Conservation (phyloP, 768 basidiomycete genomes). For the Chalciporus sphaerocephalus region DNA sequence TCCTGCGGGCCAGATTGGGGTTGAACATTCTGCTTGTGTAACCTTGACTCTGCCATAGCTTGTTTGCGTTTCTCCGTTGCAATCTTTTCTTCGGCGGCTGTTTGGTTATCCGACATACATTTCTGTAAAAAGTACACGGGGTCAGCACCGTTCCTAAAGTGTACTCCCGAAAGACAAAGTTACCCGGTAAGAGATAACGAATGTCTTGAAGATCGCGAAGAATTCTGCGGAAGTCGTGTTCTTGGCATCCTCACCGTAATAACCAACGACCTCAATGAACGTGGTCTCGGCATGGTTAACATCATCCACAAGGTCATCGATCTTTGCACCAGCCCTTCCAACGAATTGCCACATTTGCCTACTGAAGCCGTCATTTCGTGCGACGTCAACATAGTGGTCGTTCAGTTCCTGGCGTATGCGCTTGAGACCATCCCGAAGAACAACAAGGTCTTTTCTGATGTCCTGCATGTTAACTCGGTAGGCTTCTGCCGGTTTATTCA, state of each 20-base stretch:
- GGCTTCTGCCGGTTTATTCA: constrained; percentile 85
- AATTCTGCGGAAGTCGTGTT: constrained; percentile 86
- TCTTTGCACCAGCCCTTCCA: constrained; percentile 63
- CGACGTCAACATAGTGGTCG: constrained; percentile 72
- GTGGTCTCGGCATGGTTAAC: constrained; percentile 81
- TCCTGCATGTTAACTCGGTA: constrained; percentile 91
- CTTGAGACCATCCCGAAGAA: constrained; percentile 73
- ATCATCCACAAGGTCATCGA: constrained; percentile 84
- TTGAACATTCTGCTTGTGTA: constrained; percentile 47
- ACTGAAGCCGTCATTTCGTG: constrained; percentile 72
- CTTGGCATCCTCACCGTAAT: constrained; percentile 92
- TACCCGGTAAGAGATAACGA: constrained; percentile 89
- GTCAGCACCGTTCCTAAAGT: constrained; percentile 2
- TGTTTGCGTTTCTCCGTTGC: constrained; percentile 67
- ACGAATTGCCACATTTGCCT: constrained; percentile 91
- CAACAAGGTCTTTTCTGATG: constrained; percentile 67
- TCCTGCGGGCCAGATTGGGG: constrained; percentile 45
- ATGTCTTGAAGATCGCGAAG: constrained; percentile 96
- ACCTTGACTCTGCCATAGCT: constrained; percentile 58
- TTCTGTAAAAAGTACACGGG: constrained; percentile 47
- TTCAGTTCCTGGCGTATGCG: constrained; percentile 75
- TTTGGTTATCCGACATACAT: constrained; percentile 80
- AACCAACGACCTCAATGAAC: constrained; percentile 80
- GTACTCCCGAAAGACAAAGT: constrained; percentile 9
- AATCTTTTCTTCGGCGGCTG: constrained; percentile 63